Conservation (phyloP, 345 rosid species). For the Lumnitzera racemosa region DNA sequence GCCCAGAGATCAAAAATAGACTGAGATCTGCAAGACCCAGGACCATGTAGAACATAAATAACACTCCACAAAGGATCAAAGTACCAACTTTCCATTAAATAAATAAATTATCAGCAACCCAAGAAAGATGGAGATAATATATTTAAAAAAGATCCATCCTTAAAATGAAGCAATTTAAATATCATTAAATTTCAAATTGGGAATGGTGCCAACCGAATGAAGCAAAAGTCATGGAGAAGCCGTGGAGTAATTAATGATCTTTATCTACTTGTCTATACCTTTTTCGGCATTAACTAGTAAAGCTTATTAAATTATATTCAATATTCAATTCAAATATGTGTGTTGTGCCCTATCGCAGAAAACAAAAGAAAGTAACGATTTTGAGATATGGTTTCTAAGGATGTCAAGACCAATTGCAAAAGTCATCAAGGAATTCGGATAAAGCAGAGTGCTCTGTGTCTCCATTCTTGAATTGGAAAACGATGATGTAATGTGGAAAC, state of each 20-base stretch:
- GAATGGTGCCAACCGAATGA: slow-evolving; percentile 21
- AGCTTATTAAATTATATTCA: too few species aligned
- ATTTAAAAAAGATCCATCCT: too few species aligned
- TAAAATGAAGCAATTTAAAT: background rate
- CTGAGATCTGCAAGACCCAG: slow-evolving; percentile 19
- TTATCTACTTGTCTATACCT: slow-evolving; percentile 17
- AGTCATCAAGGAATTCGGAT: too few species aligned
- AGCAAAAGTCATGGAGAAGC: slow-evolving; percentile 14
- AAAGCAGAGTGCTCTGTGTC: background rate
- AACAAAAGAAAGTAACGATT: too few species aligned
- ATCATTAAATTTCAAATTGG: slow-evolving; percentile 1
- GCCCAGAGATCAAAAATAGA: slow-evolving; percentile 10
- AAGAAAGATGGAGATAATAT: slow-evolving; percentile 9
- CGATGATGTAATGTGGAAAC: background rate
- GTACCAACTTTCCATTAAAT: slow-evolving; percentile 16
- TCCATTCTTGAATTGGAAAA: background rate
- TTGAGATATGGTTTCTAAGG: too few species aligned
- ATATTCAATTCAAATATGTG: too few species aligned
- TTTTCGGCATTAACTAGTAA: background rate
- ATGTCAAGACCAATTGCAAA: too few species aligned
- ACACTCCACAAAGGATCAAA: slow-evolving; percentile 16
- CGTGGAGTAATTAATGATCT: slow-evolving; percentile 19
- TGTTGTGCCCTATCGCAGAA: too few species aligned
- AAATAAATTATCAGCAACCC: too few species aligned
- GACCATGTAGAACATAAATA: slow-evolving; percentile 9